These are phyloP conservation scores for Linnemannia schmuckeri DNA, from an alignment of 192 early-diverging fungal species.

Conservation along the genomic window DNA sequence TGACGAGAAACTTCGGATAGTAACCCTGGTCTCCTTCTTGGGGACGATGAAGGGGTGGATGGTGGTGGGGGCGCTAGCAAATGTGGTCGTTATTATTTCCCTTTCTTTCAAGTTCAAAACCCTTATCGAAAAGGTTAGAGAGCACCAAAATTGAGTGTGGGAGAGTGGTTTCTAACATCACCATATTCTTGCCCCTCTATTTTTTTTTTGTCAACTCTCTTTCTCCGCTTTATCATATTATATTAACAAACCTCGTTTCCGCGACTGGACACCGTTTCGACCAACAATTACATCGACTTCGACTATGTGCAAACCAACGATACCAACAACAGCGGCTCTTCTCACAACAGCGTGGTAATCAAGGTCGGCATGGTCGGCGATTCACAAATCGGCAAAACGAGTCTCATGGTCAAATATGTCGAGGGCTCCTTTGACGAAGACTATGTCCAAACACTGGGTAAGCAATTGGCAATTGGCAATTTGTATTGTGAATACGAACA, in stretches of 20 bases:
- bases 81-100: constrained; percentile 4
- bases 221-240: not conserved
- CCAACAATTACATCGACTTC: not conserved
- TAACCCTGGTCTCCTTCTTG: not conserved
- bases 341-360: constrained; percentile 78
- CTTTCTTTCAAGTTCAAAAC: not conserved
- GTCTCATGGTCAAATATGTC: constrained; percentile 97
- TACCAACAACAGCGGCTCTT: constrained; percentile 22
- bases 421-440: constrained; percentile 95
- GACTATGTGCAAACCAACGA: not conserved
- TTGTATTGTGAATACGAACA: not conserved
- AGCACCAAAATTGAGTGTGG: not conserved
- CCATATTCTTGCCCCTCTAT: not conserved
- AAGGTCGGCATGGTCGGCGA: constrained; percentile 98
- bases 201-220: not conserved
- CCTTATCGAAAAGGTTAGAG: not conserved
- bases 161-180: constrained; percentile 1
- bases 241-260: not conserved
- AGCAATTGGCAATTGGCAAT: not conserved
- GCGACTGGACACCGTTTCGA: not conserved
- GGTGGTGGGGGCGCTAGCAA: not conserved
- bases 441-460: constrained; percentile 95
- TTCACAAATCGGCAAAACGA: constrained; percentile 96
- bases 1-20: not conserved
- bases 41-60: too few relatives aligned